phyloP scores from a whole-genome alignment of 768 basidiomycete species.

The Cystobasidium tubakii region DNA sequence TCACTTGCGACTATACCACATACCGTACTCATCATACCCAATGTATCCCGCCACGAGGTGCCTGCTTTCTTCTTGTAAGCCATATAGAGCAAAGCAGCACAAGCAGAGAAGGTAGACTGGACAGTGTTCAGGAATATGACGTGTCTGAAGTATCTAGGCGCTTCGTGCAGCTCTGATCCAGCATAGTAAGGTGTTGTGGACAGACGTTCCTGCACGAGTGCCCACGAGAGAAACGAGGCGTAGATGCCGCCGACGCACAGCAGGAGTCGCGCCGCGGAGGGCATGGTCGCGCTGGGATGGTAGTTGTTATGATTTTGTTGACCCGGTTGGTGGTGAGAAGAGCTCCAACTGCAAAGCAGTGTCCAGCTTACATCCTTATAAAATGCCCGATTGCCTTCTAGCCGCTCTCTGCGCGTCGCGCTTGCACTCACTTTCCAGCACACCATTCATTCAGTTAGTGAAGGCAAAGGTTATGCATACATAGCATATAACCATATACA shows the following conservation, averaged over 20 bases:
- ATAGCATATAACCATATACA: not conserved
- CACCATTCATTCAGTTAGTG: no score
- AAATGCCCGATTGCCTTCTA: not conserved
- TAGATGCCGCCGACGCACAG: constrained; percentile 80
- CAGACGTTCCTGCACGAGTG: constrained; percentile 66
- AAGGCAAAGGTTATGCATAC: not conserved
- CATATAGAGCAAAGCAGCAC: constrained; percentile 61
- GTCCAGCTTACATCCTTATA: not conserved
- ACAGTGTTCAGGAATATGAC: constrained; percentile 77
- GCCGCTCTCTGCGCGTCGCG: no score
- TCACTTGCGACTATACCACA: not conserved
- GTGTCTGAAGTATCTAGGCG: constrained; percentile 64
- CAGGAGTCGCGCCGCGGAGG: constrained; percentile 11
- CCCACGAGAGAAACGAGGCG: constrained; percentile 76
- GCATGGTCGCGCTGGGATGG: constrained; percentile 8
- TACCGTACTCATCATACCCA: constrained; percentile 56
- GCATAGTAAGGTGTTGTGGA: constrained; percentile 42
- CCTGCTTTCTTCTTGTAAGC: constrained; percentile 57
- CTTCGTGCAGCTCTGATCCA: constrained; percentile 53
- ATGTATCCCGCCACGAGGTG: constrained; percentile 54
- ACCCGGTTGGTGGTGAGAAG: no score
- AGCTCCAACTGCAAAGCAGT: not conserved
- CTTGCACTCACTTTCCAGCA: no score
- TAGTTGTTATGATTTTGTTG: constrained; percentile 48
- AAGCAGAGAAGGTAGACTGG: constrained; percentile 71